phyloP scores from a whole-genome alignment of 2,329 filamentous ascomycete species.

The Chrysoporthe austroafricana region DNA sequence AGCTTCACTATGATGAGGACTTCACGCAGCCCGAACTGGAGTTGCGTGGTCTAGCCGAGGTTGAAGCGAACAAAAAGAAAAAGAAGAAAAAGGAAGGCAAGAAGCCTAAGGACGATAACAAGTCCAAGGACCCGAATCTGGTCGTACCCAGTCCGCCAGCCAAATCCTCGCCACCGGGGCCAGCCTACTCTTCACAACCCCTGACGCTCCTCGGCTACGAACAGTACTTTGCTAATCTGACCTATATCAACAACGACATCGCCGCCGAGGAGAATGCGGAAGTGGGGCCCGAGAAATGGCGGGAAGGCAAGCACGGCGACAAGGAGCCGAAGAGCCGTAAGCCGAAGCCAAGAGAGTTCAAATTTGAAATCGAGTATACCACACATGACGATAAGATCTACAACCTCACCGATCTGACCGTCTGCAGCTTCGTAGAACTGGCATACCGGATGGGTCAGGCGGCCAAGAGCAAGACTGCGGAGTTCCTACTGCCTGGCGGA shows the following conservation, averaged over 20 bases:
- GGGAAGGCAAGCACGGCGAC: constrained; percentile 64
- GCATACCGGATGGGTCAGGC: constrained; percentile 75
- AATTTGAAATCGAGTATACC: constrained; percentile 83
- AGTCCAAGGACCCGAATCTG: constrained; percentile 62
- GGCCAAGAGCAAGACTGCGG: constrained; percentile 32
- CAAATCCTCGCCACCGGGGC: constrained; percentile 74
- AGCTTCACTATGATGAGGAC: constrained; percentile 15
- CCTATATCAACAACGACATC: constrained; percentile 78
- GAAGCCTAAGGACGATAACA: constrained; percentile 48
- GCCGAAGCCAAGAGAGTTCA: constrained; percentile 66
- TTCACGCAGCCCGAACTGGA: constrained; percentile 28
- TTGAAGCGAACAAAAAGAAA: constrained; percentile 34
- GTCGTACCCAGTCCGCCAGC: constrained; percentile 73
- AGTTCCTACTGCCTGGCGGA: constrained; percentile 14
- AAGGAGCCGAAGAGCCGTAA: constrained; percentile 58
- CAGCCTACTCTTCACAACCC: constrained; percentile 85
- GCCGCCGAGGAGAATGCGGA: constrained; percentile 28
- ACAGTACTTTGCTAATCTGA: constrained; percentile 96
- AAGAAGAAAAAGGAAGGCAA: constrained; percentile 46
- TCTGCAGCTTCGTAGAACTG: constrained; percentile 77
- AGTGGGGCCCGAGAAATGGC: constrained; percentile 53
- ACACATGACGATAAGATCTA: constrained; percentile 79
- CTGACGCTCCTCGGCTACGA: constrained; percentile 80
- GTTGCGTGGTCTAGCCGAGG: constrained; percentile 32
- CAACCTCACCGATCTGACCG: constrained; percentile 79